These are phyloP conservation scores for Capniomyces stellatus DNA, from an alignment of 371 early-diverging fungal species.

Conservation along the genomic window DNA sequence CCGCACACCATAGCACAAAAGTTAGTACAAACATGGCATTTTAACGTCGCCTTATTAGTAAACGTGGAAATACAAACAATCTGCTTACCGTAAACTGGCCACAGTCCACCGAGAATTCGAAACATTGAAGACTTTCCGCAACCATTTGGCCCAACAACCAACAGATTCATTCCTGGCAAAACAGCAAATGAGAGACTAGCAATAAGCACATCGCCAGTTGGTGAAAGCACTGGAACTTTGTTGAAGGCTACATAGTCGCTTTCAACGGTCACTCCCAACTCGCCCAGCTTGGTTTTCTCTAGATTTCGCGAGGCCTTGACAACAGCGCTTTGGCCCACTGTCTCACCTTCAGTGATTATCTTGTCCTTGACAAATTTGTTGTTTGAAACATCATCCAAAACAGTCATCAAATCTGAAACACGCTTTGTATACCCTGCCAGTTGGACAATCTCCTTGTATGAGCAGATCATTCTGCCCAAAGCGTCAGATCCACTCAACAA, in stretches of 20 bases:
- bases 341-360: not conserved
- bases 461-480: slow-evolving; percentile 58
- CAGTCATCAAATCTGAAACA: slow-evolving; percentile 55
- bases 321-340: not conserved
- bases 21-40: too few species aligned
- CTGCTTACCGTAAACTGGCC: slow-evolving; percentile 50
- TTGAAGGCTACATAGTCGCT: slow-evolving; percentile 59
- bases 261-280: slow-evolving; percentile 34
- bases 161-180: slow-evolving; percentile 58
- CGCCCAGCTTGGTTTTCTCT: not conserved
- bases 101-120: slow-evolving; percentile 82
- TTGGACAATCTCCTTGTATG: slow-evolving; percentile 63
- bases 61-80: not conserved
- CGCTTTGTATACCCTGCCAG: slow-evolving; percentile 83
- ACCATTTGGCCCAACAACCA: slow-evolving; percentile 87
- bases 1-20: too few species aligned
- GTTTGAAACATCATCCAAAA: slow-evolving; percentile 43
- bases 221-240: slow-evolving; percentile 78
- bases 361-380: slow-evolving; percentile 38
- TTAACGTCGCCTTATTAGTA: too few species aligned
- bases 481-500: slow-evolving; percentile 70
- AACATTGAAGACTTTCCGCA: slow-evolving; percentile 83
- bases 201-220: slow-evolving; percentile 86
- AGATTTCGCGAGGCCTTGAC: not conserved
- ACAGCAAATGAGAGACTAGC: slow-evolving; percentile 65